Evolutionary conservation across 306 rosid species (phyloP).

Genomic region (Astragalus glycyphyllos): DNA sequence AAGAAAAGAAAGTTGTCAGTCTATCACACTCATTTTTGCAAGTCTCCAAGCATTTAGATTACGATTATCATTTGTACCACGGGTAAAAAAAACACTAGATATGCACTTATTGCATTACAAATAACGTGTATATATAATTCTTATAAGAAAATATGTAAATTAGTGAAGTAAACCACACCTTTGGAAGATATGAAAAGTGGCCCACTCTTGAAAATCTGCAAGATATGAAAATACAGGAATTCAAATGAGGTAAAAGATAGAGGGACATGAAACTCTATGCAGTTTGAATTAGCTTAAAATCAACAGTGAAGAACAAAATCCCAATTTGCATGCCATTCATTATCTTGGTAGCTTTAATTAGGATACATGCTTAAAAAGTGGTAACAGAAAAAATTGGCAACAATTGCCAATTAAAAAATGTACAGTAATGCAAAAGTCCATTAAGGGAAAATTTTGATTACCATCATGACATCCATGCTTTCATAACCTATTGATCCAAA

Average conservation of each 20-base stretch:
- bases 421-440: background rate
- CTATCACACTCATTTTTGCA: background rate
- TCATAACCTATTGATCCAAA: conserved; percentile 30
- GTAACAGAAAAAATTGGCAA: background rate
- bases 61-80: background rate
- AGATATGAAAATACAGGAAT: conserved; percentile 39
- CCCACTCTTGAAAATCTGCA: conserved; percentile 95
- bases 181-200: conserved; percentile 91
- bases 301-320: background rate
- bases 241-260: conserved; percentile 6
- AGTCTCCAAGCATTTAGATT: background rate
- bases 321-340: conserved; percentile 7
- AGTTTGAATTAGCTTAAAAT: conserved; percentile 32
- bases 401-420: conserved; percentile 16
- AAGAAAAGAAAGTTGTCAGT: background rate
- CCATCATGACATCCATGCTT: conserved; percentile 7
- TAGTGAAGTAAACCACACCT: conserved; percentile 84
- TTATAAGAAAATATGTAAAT: conserved; percentile 28
- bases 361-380: conserved; percentile 20
- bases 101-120: conserved; percentile 27
- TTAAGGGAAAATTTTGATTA: background rate
- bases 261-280: conserved; percentile 13
- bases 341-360: conserved; percentile 2
- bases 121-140: conserved; percentile 1
- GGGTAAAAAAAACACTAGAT: conserved; percentile 10